Evolutionary conservation across 192 early-diverging fungal genomes (phyloP).

Genomic region (Gamsiella multidivaricata): DNA sequence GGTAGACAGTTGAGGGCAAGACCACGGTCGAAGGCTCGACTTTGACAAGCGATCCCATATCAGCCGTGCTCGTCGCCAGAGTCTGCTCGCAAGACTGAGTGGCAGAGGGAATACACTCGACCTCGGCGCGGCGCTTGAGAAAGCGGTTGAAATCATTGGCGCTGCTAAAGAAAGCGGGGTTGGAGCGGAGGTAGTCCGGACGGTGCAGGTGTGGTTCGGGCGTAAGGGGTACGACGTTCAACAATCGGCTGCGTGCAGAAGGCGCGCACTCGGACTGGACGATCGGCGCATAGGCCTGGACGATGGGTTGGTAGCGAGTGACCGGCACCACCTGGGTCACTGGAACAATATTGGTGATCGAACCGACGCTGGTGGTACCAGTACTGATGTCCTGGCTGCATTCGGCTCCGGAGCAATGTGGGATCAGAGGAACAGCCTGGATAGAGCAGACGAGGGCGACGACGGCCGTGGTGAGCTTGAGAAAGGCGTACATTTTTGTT

Average conservation of each 20-base stretch:
- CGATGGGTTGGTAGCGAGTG: constrained; percentile 31
- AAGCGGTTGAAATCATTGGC: not conserved
- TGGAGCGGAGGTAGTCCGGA: not conserved
- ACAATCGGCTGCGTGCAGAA: too few species aligned
- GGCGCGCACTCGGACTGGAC: constrained; percentile 26
- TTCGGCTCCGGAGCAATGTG: not conserved
- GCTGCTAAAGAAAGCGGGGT: not conserved
- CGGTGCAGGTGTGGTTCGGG: not conserved
- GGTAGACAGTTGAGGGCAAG: constrained; percentile 35
- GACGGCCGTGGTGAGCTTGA: constrained; percentile 21
- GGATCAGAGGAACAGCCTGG: constrained; percentile 16
- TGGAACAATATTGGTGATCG: constrained; percentile 25
- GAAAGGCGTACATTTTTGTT: not conserved
- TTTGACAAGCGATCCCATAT: constrained; percentile 30
- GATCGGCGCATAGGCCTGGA: constrained; percentile 21
- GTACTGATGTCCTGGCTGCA: constrained; percentile 17
- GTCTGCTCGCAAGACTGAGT: constrained; percentile 13
- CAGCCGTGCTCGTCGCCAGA: constrained; percentile 2
- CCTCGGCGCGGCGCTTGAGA: not conserved
- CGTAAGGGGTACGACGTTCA: not conserved
- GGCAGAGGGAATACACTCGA: constrained; percentile 18
- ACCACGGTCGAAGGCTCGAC: constrained; percentile 13
- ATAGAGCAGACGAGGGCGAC: constrained; percentile 8
- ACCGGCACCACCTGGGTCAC: constrained; percentile 27
- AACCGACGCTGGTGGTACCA: constrained; percentile 10